Conservation (phyloP, 768 basidiomycete species). For the Pilatotrama ljubarskyi region DNA sequence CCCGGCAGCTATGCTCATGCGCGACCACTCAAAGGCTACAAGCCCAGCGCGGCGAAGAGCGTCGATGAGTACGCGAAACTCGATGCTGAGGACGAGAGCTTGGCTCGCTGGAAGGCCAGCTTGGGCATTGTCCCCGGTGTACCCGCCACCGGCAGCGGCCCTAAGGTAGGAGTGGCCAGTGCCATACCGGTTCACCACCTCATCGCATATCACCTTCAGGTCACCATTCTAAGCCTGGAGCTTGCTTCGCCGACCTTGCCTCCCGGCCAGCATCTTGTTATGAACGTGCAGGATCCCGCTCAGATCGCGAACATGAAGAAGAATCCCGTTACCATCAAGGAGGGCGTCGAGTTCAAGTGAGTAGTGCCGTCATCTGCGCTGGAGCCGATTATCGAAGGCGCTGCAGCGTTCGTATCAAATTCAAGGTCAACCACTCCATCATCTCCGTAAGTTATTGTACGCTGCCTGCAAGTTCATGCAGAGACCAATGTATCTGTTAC, state of each 20-base stretch:
- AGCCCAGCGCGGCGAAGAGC: constrained; percentile 63
- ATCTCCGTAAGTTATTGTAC: constrained; percentile 57
- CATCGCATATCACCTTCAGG: constrained; percentile 40
- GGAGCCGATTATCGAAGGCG: constrained; percentile 3
- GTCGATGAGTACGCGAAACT: constrained; percentile 83
- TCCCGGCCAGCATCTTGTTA: constrained; percentile 54
- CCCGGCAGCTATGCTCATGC: neutral
- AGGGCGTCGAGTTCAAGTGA: constrained; percentile 89
- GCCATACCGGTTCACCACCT: constrained; percentile 7
- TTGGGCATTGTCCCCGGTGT: constrained; percentile 75
- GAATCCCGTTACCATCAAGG: constrained; percentile 77
- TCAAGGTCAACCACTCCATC: constrained; percentile 89
- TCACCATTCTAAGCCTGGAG: constrained; percentile 74
- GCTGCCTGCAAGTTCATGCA: neutral
- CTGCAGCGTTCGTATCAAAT: constrained; percentile 72
- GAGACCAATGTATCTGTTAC: constrained; percentile 16
- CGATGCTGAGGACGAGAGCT: constrained; percentile 89
- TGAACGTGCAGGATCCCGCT: constrained; percentile 61
- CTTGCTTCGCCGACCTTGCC: constrained; percentile 75
- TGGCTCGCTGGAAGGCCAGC: constrained; percentile 94
- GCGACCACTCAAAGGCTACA: constrained; percentile 59
- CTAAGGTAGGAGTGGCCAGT: constrained; percentile 53
- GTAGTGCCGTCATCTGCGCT: constrained; percentile 22
- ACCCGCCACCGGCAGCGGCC: constrained; percentile 44
- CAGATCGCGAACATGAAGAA: constrained; percentile 64